Conservation (phyloP, 768 basidiomycete genomes). For the Xerocomus potaroensis region DNA sequence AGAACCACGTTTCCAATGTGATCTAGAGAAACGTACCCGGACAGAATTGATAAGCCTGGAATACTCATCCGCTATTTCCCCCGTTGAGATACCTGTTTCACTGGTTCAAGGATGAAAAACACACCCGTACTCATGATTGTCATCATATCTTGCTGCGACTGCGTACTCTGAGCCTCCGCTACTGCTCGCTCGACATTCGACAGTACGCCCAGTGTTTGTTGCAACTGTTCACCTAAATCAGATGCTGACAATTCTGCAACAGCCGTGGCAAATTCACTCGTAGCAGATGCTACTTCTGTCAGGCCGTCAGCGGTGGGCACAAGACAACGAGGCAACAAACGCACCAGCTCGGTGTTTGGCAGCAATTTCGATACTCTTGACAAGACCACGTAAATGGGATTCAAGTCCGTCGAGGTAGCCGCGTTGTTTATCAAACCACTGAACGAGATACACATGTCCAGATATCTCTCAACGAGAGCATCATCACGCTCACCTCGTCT, state of each 20-base stretch:
- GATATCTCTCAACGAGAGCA: neutral
- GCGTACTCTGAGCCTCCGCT: conserved; percentile 67
- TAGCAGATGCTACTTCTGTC: conserved; percentile 62
- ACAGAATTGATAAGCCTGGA: conserved; percentile 87
- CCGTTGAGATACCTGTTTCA: conserved; percentile 5
- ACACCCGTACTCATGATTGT: conserved; percentile 75
- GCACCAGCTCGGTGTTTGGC: conserved; percentile 75
- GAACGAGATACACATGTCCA: conserved; percentile 1
- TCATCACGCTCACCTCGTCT: conserved; percentile 57
- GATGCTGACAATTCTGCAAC: conserved; percentile 67
- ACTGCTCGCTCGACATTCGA: conserved; percentile 71
- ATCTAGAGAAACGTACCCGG: conserved; percentile 47
- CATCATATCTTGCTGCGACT: conserved; percentile 78
- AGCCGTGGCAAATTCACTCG: conserved; percentile 77
- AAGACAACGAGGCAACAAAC: conserved; percentile 9
- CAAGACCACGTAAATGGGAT: conserved; percentile 78
- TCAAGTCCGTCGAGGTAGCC: conserved; percentile 86
- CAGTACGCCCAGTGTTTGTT: conserved; percentile 62
- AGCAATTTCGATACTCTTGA: conserved; percentile 83
- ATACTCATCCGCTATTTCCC: conserved; percentile 76
- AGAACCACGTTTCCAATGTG: neutral
- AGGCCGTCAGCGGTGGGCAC: neutral
- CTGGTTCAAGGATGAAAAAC: neutral
- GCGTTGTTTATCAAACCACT: conserved; percentile 94
- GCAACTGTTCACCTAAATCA: conserved; percentile 71